Evolutionary conservation across 257 asterid genomes (phyloP).

Genomic region (Nicotiana benthamiana): DNA sequence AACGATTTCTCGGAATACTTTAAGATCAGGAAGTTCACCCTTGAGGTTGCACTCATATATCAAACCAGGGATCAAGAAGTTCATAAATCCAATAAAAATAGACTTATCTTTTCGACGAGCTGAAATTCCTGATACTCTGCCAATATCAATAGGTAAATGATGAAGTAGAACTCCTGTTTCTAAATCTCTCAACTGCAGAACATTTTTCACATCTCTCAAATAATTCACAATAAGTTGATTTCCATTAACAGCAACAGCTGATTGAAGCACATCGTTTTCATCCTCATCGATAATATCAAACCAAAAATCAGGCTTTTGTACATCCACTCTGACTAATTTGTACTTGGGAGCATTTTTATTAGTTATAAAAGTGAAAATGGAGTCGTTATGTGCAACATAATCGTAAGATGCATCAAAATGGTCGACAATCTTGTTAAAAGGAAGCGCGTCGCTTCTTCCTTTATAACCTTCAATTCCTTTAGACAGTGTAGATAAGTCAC

Average conservation of each 20-base stretch:
- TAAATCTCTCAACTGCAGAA: constrained; percentile 81
- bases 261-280: constrained; percentile 77
- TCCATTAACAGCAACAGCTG: constrained; percentile 67
- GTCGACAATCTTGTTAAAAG: constrained; percentile 77
- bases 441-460: constrained; percentile 49
- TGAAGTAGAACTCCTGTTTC: constrained; percentile 60
- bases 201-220: constrained; percentile 79
- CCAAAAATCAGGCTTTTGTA: constrained; percentile 65
- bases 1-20: constrained; percentile 56
- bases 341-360: constrained; percentile 91
- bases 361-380: constrained; percentile 69
- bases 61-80: constrained; percentile 80
- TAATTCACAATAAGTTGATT: constrained; percentile 58
- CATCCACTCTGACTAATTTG: constrained; percentile 69
- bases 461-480: constrained; percentile 59
- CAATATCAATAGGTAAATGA: constrained; percentile 72
- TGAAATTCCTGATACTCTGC: constrained; percentile 62
- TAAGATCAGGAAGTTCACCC: constrained; percentile 45
- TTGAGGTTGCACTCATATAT: constrained; percentile 65
- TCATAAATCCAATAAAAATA: constrained; percentile 62
- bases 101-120: constrained; percentile 56
- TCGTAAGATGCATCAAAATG: constrained; percentile 68
- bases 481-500: constrained; percentile 57
- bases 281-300: constrained; percentile 59
- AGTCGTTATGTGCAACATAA: constrained; percentile 66